Percentiles rank a stretch among this genome's conserved stretches.
phyloP scores from a whole-genome alignment of 2,329 filamentous ascomycete genomes.

The Chaetomium strumarium region DNA sequence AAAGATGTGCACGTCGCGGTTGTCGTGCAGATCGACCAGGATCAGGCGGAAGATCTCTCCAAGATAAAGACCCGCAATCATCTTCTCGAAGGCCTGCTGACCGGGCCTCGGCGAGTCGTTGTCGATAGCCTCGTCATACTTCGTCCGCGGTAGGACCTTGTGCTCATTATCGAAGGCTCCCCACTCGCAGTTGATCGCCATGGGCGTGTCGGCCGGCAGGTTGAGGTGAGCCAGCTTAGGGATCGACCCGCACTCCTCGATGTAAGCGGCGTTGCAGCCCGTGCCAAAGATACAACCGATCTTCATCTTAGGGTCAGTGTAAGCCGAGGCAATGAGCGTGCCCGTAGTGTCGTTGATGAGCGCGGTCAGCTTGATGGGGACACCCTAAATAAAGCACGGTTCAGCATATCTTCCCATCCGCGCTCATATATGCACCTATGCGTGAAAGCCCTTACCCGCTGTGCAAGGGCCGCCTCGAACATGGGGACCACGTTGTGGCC shows the following conservation, averaged over 20 bases:
- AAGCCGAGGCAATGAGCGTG: constrained; percentile 91
- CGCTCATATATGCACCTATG: background rate
- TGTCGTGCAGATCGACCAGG: constrained; percentile 78
- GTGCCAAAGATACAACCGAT: constrained; percentile 98
- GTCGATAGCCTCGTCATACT: constrained; percentile 83
- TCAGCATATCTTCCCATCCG: constrained; percentile 12
- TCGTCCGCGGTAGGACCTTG: constrained; percentile 75
- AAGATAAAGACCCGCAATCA: constrained; percentile 91
- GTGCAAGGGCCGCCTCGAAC: constrained; percentile 71
- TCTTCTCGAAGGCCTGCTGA: constrained; percentile 95
- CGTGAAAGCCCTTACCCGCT: constrained; percentile 45
- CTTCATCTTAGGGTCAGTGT: constrained; percentile 89
- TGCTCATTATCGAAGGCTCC: constrained; percentile 95
- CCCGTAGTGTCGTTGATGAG: constrained; percentile 98
- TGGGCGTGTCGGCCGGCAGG: constrained; percentile 73
- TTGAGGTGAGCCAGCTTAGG: constrained; percentile 92
- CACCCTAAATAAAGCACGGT: constrained; percentile 51
- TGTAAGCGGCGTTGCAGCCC: constrained; percentile 96
- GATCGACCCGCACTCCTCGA: constrained; percentile 86
- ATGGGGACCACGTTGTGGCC: constrained; percentile 85
- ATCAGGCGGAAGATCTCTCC: constrained; percentile 92
- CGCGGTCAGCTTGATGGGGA: constrained; percentile 88
- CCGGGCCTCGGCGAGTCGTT: constrained; percentile 86
- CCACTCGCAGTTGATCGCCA: constrained; percentile 98
- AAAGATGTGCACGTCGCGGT: constrained; percentile 69